Percentiles rank a stretch among this genome's conserved stretches.
These are phyloP conservation scores for Aspergillus pseudotamarii DNA, from an alignment of 2,329 filamentous ascomycete species.

Conservation along the genomic window DNA sequence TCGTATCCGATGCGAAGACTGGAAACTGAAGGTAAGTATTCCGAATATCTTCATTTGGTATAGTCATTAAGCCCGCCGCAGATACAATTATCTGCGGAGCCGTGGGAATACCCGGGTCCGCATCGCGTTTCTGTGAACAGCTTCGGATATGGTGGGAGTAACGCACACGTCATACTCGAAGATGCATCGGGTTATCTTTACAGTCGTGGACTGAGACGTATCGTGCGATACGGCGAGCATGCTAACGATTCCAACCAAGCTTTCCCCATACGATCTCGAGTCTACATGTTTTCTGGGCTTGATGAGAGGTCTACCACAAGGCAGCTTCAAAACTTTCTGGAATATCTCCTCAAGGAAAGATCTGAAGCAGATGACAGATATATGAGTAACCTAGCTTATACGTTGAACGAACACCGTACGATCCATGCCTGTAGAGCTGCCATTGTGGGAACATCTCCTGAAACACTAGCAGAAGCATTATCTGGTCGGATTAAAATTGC, in stretches of 20 bases:
- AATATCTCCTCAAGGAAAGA: constrained; percentile 12
- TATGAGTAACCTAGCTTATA: constrained; percentile 25
- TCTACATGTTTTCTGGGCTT: constrained; percentile 29
- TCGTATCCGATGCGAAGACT: constrained; percentile 37
- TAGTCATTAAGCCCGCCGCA: not conserved
- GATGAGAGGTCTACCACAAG: constrained; percentile 23
- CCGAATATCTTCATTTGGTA: not conserved
- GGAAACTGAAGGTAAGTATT: constrained; percentile 36
- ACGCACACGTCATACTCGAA: constrained; percentile 48
- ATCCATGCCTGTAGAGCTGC: constrained; percentile 23
- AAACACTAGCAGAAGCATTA: not conserved
- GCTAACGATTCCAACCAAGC: not conserved
- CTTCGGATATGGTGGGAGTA: constrained; percentile 52
- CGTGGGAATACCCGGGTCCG: constrained; percentile 18
- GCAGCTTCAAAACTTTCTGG: constrained; percentile 13
- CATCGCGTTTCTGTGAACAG: constrained; percentile 39
- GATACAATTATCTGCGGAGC: constrained; percentile 23
- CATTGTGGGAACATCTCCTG: constrained; percentile 9
- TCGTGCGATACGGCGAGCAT: not conserved
- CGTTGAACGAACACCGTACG: constrained; percentile 24
- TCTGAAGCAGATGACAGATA: constrained; percentile 7
- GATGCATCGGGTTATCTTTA: constrained; percentile 18
- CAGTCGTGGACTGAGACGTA: not conserved
- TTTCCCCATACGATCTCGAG: not conserved
- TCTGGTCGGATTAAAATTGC: not conserved